Evolutionary conservation across 352 stramenopile species (phyloP).

Genomic region (Globisporangium nagaii): DNA sequence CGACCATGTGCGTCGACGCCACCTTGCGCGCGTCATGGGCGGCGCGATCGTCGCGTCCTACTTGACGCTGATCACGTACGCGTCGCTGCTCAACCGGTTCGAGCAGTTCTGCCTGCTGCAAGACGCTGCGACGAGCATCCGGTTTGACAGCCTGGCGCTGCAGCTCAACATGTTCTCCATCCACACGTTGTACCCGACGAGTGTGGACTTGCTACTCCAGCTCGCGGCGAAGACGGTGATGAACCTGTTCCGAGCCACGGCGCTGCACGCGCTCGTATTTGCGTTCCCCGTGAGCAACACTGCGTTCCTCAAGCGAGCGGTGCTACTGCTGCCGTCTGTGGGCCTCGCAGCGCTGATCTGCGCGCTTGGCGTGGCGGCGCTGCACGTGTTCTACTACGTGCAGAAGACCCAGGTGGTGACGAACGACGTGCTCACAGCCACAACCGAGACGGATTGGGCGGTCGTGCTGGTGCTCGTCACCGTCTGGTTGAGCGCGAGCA

Average conservation of each 20-base stretch:
- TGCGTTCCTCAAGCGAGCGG: constrained; percentile 32
- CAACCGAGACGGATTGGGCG: constrained; percentile 31
- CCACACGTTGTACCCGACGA: constrained; percentile 27
- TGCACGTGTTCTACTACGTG: constrained; percentile 59
- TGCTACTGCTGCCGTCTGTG: constrained; percentile 34
- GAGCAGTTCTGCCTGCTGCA: constrained; percentile 45
- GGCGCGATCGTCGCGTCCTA: constrained; percentile 36
- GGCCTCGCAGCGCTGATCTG: constrained; percentile 34
- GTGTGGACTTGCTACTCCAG: constrained; percentile 30
- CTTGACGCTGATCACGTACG: constrained; percentile 44
- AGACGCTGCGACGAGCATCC: constrained; percentile 8
- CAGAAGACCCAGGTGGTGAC: constrained; percentile 35
- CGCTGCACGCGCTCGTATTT: constrained; percentile 50
- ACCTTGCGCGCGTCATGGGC: constrained; percentile 32
- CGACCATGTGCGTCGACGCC: constrained; percentile 37
- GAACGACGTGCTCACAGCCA: constrained; percentile 14
- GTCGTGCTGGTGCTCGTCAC: constrained; percentile 31
- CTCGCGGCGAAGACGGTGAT: constrained; percentile 52
- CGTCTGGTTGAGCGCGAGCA: constrained; percentile 38
- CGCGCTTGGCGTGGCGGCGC: constrained; percentile 26
- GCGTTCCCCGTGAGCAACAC: constrained; percentile 42
- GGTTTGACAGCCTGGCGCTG: constrained; percentile 34
- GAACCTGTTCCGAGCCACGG: constrained; percentile 49
- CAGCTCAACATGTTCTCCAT: constrained; percentile 34
- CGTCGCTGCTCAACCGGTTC: constrained; percentile 57